A percentile compares a stretch with the other conserved stretches of the same genome.
phyloP scores from a whole-genome alignment of 1,139 yeast genomes.

The Pichia sp. region DNA sequence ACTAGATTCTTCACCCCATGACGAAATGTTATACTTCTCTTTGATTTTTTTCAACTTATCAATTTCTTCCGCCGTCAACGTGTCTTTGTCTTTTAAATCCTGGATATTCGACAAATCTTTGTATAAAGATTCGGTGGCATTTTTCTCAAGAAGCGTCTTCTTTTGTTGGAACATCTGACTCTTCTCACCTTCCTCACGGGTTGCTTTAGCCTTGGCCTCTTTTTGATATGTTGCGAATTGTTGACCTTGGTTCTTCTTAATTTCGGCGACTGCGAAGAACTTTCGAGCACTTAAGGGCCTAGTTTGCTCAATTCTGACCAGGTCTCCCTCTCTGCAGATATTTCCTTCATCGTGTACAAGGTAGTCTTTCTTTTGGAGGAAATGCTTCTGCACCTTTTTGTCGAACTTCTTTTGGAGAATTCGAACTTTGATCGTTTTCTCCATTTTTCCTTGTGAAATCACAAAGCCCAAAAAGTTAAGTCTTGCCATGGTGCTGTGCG shows the following conservation, averaged over 20 bases:
- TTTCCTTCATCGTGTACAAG: conserved; percentile 92
- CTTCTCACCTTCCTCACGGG: conserved; percentile 54
- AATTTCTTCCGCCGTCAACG: conserved; percentile 39
- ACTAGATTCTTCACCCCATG: conserved; percentile 30
- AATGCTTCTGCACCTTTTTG: conserved; percentile 68
- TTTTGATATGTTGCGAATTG: conserved; percentile 79
- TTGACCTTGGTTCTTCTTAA: conserved; percentile 84
- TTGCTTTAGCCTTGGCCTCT: conserved; percentile 65
- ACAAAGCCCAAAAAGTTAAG: conserved; percentile 91
- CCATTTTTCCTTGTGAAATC: conserved; percentile 93
- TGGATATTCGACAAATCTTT: conserved; percentile 49
- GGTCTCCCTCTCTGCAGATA: conserved; percentile 89
- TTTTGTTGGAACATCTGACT: conserved; percentile 47
- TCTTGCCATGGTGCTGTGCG: conserved; percentile 57
- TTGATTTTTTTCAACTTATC: conserved; percentile 38
- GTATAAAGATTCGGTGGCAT: conserved; percentile 37
- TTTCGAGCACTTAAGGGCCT: conserved; percentile 82
- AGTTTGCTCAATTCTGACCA: conserved; percentile 87
- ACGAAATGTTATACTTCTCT: conserved; percentile 33
- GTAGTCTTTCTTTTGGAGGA: conserved; percentile 75
- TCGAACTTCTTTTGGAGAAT: conserved; percentile 71
- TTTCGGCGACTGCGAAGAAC: conserved; percentile 91
- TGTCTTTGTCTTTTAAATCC: conserved; percentile 37
- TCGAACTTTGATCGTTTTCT: conserved; percentile 90
- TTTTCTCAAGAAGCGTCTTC: conserved; percentile 39